Evolutionary conservation across 23 red algal genomes (phyloP).

Genomic region (Chondrus crispus): DNA sequence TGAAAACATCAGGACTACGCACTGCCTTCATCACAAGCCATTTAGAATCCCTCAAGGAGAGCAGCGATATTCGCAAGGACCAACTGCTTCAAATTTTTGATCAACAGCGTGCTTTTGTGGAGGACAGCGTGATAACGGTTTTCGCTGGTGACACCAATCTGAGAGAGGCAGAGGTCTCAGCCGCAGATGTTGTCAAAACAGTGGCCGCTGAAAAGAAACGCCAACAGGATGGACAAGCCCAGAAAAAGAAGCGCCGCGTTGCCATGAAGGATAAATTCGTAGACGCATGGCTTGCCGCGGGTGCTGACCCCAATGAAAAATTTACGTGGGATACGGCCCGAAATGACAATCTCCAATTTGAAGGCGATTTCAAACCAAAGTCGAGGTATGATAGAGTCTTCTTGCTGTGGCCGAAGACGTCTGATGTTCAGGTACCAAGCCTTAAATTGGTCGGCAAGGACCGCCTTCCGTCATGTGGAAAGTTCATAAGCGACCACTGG

Average conservation of each 20-base stretch:
- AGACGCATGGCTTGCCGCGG: conserved; percentile 25
- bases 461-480: conserved; percentile 9
- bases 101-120: not conserved
- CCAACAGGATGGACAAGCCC: not conserved
- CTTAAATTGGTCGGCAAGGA: conserved; percentile 17
- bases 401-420: not conserved
- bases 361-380: conserved; percentile 31
- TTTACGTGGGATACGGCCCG: conserved; percentile 51
- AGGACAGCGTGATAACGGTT: conserved; percentile 2
- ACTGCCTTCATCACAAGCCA: conserved; percentile 13
- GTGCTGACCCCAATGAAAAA: not conserved
- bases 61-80: not conserved
- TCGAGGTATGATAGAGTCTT: conserved; percentile 44
- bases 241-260: not conserved
- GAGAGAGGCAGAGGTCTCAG: conserved; percentile 45
- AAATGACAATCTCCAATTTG: conserved; percentile 33
- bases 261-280: not conserved
- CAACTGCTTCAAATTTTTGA: conserved; percentile 15
- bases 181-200: conserved; percentile 3
- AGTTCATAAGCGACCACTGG: conserved; percentile 57
- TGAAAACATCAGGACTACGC: not conserved
- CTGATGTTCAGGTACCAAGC: not conserved
- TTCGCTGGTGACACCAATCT: conserved; percentile 62
- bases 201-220: not conserved
- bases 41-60: conserved; percentile 24